These are phyloP conservation scores for Dentipellis fragilis DNA, from an alignment of 768 basidiomycete genomes.

Conservation along the genomic window DNA sequence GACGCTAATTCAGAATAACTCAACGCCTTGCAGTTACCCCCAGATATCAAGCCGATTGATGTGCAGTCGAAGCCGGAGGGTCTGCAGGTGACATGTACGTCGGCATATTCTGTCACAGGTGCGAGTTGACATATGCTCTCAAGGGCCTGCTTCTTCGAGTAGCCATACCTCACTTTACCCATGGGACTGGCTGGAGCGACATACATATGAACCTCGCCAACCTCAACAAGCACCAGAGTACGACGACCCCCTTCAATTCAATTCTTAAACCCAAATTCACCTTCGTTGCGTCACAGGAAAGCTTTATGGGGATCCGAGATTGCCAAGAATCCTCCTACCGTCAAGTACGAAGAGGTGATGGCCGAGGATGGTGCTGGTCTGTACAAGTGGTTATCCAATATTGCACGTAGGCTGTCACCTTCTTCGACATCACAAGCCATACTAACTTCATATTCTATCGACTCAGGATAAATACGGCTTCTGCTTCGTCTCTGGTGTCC, in stretches of 20 bases:
- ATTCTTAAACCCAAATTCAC: background rate
- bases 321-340: slow-evolving; percentile 58
- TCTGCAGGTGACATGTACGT: slow-evolving; percentile 65
- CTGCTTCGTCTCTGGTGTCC: slow-evolving; percentile 76
- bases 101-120: background rate
- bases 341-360: slow-evolving; percentile 70
- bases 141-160: slow-evolving; percentile 43
- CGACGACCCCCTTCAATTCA: background rate
- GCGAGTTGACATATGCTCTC: background rate
- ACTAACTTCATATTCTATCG: background rate
- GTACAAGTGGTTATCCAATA: slow-evolving; percentile 70
- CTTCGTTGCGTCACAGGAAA: slow-evolving; percentile 31
- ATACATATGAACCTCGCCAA: slow-evolving; percentile 67
- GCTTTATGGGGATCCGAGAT: slow-evolving; percentile 80
- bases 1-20: background rate
- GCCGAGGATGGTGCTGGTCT: slow-evolving; percentile 51
- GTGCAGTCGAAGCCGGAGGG: slow-evolving; percentile 52
- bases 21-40: slow-evolving; percentile 49
- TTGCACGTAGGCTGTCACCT: slow-evolving; percentile 38
- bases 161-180: slow-evolving; percentile 79
- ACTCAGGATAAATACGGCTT: slow-evolving; percentile 81
- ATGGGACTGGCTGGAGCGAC: slow-evolving; percentile 70
- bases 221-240: background rate
- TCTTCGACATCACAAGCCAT: background rate
- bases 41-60: slow-evolving; percentile 53